Conservation (phyloP, 192 early-diverging fungal genomes). For the Jimgerdemannia flammicorona region DNA sequence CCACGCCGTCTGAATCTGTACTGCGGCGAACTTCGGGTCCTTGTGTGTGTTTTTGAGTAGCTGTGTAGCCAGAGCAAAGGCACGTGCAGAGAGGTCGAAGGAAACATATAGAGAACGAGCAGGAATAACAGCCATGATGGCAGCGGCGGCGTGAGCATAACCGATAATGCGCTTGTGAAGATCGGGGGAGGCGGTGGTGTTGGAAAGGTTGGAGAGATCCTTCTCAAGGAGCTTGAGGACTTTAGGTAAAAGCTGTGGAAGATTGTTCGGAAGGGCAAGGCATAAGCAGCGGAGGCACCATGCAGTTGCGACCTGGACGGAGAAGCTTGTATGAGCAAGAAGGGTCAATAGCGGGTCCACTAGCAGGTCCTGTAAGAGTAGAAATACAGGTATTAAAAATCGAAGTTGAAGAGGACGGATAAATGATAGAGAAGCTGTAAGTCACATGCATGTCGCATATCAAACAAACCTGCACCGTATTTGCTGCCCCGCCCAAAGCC, state of each 20-base stretch:
- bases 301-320: constrained; percentile 71
- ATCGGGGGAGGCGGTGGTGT: constrained; percentile 37
- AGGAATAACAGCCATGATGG: constrained; percentile 67
- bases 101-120: constrained; percentile 63
- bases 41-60: constrained; percentile 64
- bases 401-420: background rate
- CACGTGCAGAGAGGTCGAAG: constrained; percentile 73
- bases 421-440: constrained; percentile 4
- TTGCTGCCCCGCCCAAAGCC: constrained; percentile 74
- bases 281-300: constrained; percentile 70
- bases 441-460: background rate
- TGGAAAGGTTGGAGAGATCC: constrained; percentile 54
- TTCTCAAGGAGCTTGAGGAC: constrained; percentile 72
- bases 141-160: constrained; percentile 60
- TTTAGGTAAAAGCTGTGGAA: constrained; percentile 59
- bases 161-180: constrained; percentile 52
- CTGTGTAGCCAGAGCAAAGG: constrained; percentile 73
- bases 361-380: constrained; percentile 46
- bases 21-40: constrained; percentile 53
- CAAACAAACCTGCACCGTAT: constrained; percentile 43
- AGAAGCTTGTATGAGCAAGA: constrained; percentile 60
- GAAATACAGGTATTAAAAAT: background rate
- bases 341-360: constrained; percentile 67
- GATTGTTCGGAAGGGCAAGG: constrained; percentile 56
- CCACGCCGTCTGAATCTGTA: constrained; percentile 76